phyloP scores from a whole-genome alignment of 2,329 filamentous ascomycete genomes.

The Claviceps sorghi region DNA sequence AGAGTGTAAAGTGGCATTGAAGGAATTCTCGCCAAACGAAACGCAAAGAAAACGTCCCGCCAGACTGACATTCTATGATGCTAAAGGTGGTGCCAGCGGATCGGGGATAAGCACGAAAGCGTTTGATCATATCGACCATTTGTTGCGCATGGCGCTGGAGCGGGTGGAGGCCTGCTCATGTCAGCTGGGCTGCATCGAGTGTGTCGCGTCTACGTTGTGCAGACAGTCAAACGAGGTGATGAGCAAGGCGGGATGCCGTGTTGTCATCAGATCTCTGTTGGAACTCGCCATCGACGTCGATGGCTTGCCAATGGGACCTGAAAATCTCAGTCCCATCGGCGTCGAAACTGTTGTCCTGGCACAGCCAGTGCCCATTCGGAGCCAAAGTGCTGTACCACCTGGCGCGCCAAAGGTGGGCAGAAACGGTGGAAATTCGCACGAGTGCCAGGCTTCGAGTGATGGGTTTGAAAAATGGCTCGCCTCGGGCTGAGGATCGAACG shows the following conservation, averaged over 20 bases:
- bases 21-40: constrained; percentile 66
- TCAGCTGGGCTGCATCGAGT: constrained; percentile 72
- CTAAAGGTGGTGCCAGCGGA: constrained; percentile 72
- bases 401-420: background rate
- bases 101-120: constrained; percentile 83
- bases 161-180: constrained; percentile 67
- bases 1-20: constrained; percentile 79
- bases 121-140: constrained; percentile 76
- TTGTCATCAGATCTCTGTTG: constrained; percentile 64
- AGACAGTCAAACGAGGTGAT: constrained; percentile 81
- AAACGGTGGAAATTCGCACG: constrained; percentile 7
- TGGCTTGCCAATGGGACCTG: constrained; percentile 70
- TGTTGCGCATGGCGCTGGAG: constrained; percentile 61
- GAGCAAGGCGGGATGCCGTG: constrained; percentile 76
- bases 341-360: constrained; percentile 74
- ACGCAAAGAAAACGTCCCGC: constrained; percentile 69
- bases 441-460: constrained; percentile 9
- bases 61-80: constrained; percentile 84
- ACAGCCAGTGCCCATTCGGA: constrained; percentile 38
- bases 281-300: constrained; percentile 70
- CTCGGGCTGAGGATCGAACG: background rate
- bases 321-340: constrained; percentile 52
- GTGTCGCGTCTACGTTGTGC: constrained; percentile 72
- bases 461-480: constrained; percentile 15
- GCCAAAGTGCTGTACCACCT: background rate